Evolutionary conservation across 1,139 yeast genomes (phyloP).

Genomic region (Suhomyces ambrosiae): DNA sequence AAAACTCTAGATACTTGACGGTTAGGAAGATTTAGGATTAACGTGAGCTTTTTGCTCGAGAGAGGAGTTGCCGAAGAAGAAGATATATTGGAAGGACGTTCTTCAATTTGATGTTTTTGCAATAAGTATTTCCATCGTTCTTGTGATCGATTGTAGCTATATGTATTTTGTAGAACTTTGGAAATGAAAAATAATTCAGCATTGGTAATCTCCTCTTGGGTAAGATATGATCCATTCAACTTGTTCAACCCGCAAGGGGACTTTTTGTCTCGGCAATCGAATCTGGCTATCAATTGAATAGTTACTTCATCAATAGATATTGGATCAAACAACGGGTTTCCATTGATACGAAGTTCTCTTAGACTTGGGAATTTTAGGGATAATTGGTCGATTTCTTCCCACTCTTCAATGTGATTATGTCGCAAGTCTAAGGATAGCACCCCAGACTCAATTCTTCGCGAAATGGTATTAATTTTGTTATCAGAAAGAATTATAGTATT

Average conservation of each 20-base stretch:
- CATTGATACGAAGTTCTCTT: slow-evolving; percentile 46
- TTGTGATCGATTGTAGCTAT: slow-evolving; percentile 25
- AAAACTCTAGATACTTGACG: slow-evolving; percentile 19
- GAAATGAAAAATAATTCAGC: slow-evolving; percentile 71
- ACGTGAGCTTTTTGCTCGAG: slow-evolving; percentile 10
- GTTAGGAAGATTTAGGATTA: slow-evolving; percentile 6
- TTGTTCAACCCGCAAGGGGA: slow-evolving; percentile 25
- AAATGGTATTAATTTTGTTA: slow-evolving; percentile 24
- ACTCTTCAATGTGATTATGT: slow-evolving; percentile 44
- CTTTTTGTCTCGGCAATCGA: slow-evolving; percentile 27
- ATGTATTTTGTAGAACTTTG: slow-evolving; percentile 40
- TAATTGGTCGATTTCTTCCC: slow-evolving; percentile 52
- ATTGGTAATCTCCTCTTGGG: slow-evolving; percentile 52
- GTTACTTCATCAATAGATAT: slow-evolving; percentile 39
- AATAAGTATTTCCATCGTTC: slow-evolving; percentile 31
- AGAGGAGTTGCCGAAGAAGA: neutral
- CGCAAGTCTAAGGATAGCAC: slow-evolving; percentile 46
- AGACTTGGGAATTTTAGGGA: slow-evolving; percentile 39
- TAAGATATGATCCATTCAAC: slow-evolving; percentile 60
- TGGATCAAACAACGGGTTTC: slow-evolving; percentile 51
- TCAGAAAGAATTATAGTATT: slow-evolving; percentile 25
- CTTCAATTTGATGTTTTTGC: slow-evolving; percentile 25
- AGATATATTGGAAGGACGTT: neutral
- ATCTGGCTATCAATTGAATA: slow-evolving; percentile 52
- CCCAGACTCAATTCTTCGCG: neutral